These are phyloP conservation scores for Mrakia hoshinonis DNA, from an alignment of 768 basidiomycete genomes.

Conservation along the genomic window DNA sequence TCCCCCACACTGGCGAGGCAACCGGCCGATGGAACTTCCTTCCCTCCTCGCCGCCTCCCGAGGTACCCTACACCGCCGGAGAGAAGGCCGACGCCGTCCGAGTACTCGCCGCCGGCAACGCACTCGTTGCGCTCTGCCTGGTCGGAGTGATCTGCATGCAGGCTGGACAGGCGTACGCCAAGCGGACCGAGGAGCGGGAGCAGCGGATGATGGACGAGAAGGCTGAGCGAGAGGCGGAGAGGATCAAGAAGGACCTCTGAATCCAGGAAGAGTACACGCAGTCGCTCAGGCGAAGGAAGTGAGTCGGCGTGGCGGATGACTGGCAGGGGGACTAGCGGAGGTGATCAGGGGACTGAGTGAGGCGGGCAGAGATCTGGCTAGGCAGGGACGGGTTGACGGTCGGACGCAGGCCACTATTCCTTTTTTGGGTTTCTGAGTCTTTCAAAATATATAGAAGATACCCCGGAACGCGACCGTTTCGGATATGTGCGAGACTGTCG, in stretches of 20 bases:
- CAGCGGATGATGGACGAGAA: slow-evolving; percentile 44
- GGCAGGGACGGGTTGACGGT: too few relatives aligned
- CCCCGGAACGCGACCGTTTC: too few relatives aligned
- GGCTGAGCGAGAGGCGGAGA: slow-evolving; percentile 33
- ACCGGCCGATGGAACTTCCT: slow-evolving; percentile 35
- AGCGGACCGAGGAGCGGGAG: slow-evolving; percentile 51
- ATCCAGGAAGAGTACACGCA: too few relatives aligned
- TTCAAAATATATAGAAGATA: too few relatives aligned
- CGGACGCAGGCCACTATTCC: too few relatives aligned
- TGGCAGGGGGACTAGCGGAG: too few relatives aligned
- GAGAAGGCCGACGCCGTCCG: slow-evolving; percentile 71
- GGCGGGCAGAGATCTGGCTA: too few relatives aligned
- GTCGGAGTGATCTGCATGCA: slow-evolving; percentile 44
- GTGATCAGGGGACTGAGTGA: too few relatives aligned
- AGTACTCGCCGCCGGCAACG: slow-evolving; percentile 75
- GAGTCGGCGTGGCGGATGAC: too few relatives aligned
- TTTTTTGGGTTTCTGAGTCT: too few relatives aligned
- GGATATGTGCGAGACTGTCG: too few relatives aligned
- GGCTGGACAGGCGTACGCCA: slow-evolving; percentile 79
- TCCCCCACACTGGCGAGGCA: slow-evolving; percentile 34
- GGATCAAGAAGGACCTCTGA: slow-evolving; percentile 28
- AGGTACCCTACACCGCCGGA: slow-evolving; percentile 43
- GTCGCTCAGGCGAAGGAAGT: too few relatives aligned
- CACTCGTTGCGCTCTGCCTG: slow-evolving; percentile 57
- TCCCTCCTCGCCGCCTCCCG: slow-evolving; percentile 35